These are phyloP conservation scores for Saccharomyces pastorianus DNA, from an alignment of 1,139 yeast species.

Conservation along the genomic window DNA sequence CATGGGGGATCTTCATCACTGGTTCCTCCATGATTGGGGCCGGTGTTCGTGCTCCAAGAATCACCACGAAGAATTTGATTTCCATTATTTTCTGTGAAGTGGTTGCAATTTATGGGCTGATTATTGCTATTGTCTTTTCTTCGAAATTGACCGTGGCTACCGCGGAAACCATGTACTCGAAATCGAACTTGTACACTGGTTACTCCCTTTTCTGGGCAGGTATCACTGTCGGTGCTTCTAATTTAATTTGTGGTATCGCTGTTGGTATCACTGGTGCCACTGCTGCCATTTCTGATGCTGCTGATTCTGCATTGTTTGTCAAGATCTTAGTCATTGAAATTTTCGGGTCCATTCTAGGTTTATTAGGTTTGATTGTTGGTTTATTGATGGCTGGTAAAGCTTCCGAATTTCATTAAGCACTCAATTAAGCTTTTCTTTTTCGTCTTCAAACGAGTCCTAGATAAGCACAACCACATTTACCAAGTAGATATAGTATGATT, in stretches of 20 bases:
- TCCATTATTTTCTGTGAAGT: constrained; percentile 98
- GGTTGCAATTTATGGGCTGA: constrained; percentile 95
- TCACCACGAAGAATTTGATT: constrained; percentile 92
- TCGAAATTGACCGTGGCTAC: constrained; percentile 75
- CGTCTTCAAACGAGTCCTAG: not conserved
- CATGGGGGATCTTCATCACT: constrained; percentile 97
- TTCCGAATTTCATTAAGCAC: constrained; percentile 49
- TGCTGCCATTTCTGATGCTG: constrained; percentile 97
- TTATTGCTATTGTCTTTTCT: constrained; percentile 95
- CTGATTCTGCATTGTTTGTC: constrained; percentile 89
- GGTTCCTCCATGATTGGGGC: constrained; percentile 96
- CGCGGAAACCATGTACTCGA: constrained; percentile 52
- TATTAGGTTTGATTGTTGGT: constrained; percentile 91
- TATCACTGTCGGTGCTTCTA: constrained; percentile 85
- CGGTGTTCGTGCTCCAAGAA: constrained; percentile 94
- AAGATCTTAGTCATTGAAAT: constrained; percentile 94
- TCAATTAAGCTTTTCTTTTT: not conserved
- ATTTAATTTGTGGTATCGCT: constrained; percentile 92
- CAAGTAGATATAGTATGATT: not conserved
- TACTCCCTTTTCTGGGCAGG: constrained; percentile 98
- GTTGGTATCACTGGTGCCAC: constrained; percentile 98
- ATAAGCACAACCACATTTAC: not conserved
- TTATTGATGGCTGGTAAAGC: constrained; percentile 96
- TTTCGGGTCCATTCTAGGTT: constrained; percentile 92
- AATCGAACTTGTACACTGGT: constrained; percentile 85